A percentile compares a stretch with the other conserved stretches of the same genome.
phyloP scores from a whole-genome alignment of 1,284 basidiomycete species.

The Chalciporus sp. region DNA sequence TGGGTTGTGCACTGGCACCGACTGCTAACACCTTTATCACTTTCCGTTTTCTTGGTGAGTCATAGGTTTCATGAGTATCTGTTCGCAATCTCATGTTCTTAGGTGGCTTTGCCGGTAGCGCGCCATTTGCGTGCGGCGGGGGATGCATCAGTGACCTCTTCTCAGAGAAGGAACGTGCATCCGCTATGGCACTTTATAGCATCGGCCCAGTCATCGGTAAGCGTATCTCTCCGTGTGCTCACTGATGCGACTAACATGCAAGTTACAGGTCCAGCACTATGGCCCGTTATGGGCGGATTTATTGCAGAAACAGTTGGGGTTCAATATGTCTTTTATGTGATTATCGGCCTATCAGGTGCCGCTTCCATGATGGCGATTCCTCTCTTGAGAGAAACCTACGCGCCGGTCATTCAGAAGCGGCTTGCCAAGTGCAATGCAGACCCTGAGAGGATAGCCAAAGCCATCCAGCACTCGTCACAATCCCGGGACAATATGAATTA shows the following conservation, averaged over 20 bases:
- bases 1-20: conserved; percentile 57
- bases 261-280: conserved; percentile 32
- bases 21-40: conserved; percentile 49
- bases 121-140: conserved; percentile 51
- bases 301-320: conserved; percentile 36
- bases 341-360: conserved; percentile 31
- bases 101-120: conserved; percentile 50
- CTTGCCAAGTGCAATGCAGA: too few species aligned
- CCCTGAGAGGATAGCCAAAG: too few species aligned
- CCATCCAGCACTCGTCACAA: not conserved
- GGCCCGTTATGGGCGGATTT: conserved; percentile 37
- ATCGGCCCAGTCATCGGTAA: conserved; percentile 39
- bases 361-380: conserved; percentile 23
- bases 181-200: conserved; percentile 39
- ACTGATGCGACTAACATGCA: conserved; percentile 5
- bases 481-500: conserved; percentile 19
- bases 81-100: not conserved
- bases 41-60: conserved; percentile 56
- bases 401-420: too few species aligned
- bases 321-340: conserved; percentile 39
- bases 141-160: conserved; percentile 52
- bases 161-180: conserved; percentile 35
- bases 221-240: not conserved
- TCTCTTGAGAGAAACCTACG: too few species aligned
- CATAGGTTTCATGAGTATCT: not conserved